Base-by-base conservation (phyloP, 495 filamentous ascomycete genomes). In the Neurospora tetrasperma region DNA sequence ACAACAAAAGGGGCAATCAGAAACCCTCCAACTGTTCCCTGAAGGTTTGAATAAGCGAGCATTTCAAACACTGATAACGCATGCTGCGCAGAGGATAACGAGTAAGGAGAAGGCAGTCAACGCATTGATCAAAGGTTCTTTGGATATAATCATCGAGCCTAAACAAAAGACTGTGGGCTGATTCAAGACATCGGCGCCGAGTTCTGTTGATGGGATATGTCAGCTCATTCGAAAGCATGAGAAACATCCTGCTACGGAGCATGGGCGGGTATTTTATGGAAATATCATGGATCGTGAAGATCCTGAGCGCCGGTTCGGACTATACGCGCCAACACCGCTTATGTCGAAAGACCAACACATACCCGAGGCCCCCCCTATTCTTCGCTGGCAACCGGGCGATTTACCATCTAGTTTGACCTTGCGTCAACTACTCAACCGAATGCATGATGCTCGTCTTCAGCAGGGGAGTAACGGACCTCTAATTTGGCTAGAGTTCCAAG, bases 51-150 rank as follows among this genome's bases (percentile, higher is more conserved):
- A 20, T 8, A n/a, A 11, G 18, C n/a, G n/a, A 20, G 20, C 1
- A n/a, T 20, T n/a, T 10, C 44, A 20, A 1, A 0, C 2, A 20
- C 7, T 20, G 9, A 0, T 48, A 0, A 0, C n/a, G 0, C 2
- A 48, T n/a, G 20, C 10, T 23, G 2, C 10, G n/a, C 44, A n/a
- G 9, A 20, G 9, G 1, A 11, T 48, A 20, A 4, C 2, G 0
- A 2, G 44, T 1, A n/a, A 48, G 1, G 44, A n/a, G 1, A 48
- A 20, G 18, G 44, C 44, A 9, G 10, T 4, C 3, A 20, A 3
- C 2, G n/a, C 18, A 4, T 0, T 48, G n/a, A 20, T 48, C 1
- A 4, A 20, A 48, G 44, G 44, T 9, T 48, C 44, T 4, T 4
- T 48, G 9, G 9, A 20, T 20, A 9, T 4, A 9, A 48, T 48